These are phyloP conservation scores for Leptoxyphium fumago DNA, from an alignment of 2,329 filamentous ascomycete species.

Conservation along the genomic window DNA sequence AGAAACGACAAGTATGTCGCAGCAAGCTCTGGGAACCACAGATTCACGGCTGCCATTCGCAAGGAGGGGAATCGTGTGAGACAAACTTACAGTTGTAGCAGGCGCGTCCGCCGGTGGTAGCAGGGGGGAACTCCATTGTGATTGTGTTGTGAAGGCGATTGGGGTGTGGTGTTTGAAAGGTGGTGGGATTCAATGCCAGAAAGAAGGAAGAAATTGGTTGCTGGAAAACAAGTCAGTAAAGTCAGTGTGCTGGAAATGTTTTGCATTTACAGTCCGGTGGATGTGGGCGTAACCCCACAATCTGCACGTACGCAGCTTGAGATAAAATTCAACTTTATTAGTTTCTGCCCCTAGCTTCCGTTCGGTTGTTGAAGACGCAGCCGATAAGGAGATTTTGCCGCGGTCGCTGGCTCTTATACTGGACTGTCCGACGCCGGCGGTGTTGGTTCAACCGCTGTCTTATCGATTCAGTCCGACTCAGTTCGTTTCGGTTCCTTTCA, in stretches of 20 bases:
- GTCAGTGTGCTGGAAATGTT: conserved; percentile 1
- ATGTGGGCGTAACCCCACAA: background rate
- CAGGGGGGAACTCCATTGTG: conserved; percentile 31
- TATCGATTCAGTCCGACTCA: too few species aligned
- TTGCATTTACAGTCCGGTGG: background rate
- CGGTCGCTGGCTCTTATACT: too few species aligned
- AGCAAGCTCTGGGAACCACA: background rate
- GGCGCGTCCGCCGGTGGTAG: conserved; percentile 28
- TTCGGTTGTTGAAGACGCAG: too few species aligned
- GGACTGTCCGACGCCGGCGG: too few species aligned
- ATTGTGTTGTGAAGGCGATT: conserved; percentile 2
- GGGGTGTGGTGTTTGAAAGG: conserved; percentile 1
- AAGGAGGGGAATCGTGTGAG: background rate
- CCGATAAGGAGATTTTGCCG: too few species aligned
- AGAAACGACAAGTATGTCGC: background rate
- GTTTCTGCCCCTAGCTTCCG: too few species aligned
- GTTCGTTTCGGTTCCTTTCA: too few species aligned
- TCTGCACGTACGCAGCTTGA: background rate
- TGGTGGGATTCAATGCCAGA: background rate
- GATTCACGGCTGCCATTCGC: too few species aligned
- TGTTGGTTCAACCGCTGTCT: too few species aligned
- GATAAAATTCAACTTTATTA: too few species aligned
- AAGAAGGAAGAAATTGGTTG: background rate
- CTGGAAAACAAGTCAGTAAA: too few species aligned
- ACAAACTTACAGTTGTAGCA: conserved; percentile 44